Evolutionary conservation across 306 rosid species (phyloP), one percentile per base, ranked within the genome.

Genomic region (Parietaria judaica): DNA sequence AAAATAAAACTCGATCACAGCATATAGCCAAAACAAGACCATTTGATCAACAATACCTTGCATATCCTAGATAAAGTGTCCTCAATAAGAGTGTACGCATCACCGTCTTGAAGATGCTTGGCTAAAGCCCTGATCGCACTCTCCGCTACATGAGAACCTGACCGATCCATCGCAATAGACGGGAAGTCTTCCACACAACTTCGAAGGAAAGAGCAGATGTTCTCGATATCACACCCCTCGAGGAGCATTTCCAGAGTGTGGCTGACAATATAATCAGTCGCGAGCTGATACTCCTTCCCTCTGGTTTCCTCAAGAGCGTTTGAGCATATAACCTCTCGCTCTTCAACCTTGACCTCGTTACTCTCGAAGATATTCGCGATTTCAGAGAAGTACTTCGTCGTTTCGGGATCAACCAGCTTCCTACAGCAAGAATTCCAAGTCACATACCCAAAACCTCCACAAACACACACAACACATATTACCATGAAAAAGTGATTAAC

Each of bases 131-230:
- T 81, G 38, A 92, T 68, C 49, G 94, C 85, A 10, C 89, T 66
- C 79, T 92, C 90, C 14, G 85, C 99, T 7, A 92, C 96, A 58
- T 86, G 96, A 69, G 96, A 92, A 55, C 99, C 99, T 10, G 95
- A 82, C 61, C 86, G 78, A 67, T 92, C 99, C 90, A 78, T 84
- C 1, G 95, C 86, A 78, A 92, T 86, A 48, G 12, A 72, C 12
- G 85, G 95, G 61, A 92, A 88, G 39, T 80, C 78, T 31, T 76
- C 66, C 0, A 83, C 86, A 66, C 82, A 82, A 50, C 67, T 68
- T 13, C 48, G 82, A 12, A 88, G 81, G 80, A 88, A 92, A 70
- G 72, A 66, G 59, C 94, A 92, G 5, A 92, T 85, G 59, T 44
- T 73, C 11, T 86, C 73, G 0, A 71, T 73, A 36, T 82, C 84